Evolutionary conservation across 2,329 filamentous ascomycete species (phyloP).

Genomic region (Drechslera avenae): DNA sequence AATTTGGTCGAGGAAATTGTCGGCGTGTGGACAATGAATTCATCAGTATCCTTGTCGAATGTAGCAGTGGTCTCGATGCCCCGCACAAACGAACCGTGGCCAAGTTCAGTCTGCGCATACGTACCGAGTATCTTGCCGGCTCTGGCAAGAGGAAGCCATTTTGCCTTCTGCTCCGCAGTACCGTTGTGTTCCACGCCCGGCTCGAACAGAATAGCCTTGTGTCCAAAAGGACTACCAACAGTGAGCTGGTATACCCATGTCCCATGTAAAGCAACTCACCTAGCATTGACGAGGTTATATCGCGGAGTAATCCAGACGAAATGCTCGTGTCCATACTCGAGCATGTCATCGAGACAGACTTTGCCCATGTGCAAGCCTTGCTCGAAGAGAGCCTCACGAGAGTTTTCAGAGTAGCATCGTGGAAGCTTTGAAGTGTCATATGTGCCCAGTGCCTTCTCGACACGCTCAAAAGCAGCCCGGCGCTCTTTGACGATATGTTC

Average conservation of each 20-base stretch:
- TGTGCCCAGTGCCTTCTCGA: constrained; percentile 17
- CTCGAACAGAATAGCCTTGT: constrained; percentile 20
- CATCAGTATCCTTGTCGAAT: constrained; percentile 50
- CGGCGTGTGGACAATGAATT: constrained; percentile 56
- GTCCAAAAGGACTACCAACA: constrained; percentile 19
- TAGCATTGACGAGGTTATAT: constrained; percentile 17
- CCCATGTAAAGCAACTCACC: neutral
- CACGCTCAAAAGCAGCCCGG: constrained; percentile 22
- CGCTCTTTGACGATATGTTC: constrained; percentile 14
- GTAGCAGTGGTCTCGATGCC: constrained; percentile 55
- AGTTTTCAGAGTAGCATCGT: constrained; percentile 28
- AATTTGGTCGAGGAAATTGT: constrained; percentile 44
- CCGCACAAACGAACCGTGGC: constrained; percentile 57
- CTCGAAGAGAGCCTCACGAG: constrained; percentile 29
- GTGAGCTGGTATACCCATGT: neutral
- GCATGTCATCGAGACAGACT: constrained; percentile 29
- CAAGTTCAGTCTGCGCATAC: constrained; percentile 58
- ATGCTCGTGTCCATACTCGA: constrained; percentile 23
- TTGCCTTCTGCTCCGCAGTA: constrained; percentile 52
- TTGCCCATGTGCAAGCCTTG: constrained; percentile 32
- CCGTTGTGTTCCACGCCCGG: constrained; percentile 44
- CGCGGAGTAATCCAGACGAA: constrained; percentile 25
- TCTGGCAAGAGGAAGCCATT: constrained; percentile 47
- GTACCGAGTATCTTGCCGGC: constrained; percentile 50
- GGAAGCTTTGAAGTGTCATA: constrained; percentile 29